Conservation (phyloP, 1,284 basidiomycete species). For the Schizophyllum commune region DNA sequence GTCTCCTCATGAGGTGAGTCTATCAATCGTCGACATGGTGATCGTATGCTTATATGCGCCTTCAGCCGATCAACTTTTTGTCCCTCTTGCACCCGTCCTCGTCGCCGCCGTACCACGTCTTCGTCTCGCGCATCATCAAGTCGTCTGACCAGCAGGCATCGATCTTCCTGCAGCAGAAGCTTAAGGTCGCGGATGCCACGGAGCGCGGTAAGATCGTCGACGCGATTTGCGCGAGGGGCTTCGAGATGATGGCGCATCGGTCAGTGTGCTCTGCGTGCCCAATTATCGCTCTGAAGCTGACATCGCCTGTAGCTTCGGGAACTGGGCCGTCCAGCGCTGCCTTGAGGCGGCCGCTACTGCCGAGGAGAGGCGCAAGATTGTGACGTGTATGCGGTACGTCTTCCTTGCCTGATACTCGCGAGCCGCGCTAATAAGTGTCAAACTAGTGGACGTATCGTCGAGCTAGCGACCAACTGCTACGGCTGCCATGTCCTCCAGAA, state of each 20-base stretch:
- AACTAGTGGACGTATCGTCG: conserved; percentile 66
- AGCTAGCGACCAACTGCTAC: conserved; percentile 79
- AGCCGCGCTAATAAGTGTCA: neutral
- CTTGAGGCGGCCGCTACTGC: conserved; percentile 63
- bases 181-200: conserved; percentile 73
- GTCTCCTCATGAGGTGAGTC: conserved; percentile 27
- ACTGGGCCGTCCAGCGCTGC: conserved; percentile 81
- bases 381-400: conserved; percentile 68
- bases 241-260: conserved; percentile 86
- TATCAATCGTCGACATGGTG: neutral
- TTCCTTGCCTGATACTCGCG: conserved; percentile 1
- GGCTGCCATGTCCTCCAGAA: conserved; percentile 82
- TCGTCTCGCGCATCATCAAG: conserved; percentile 76
- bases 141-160: conserved; percentile 81
- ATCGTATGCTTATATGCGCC: neutral
- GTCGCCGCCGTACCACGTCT: conserved; percentile 70
- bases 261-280: conserved; percentile 21
- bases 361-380: conserved; percentile 72
- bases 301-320: conserved; percentile 54
- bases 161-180: conserved; percentile 81
- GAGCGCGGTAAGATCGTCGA: conserved; percentile 76
- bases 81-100: conserved; percentile 75
- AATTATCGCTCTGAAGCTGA: conserved; percentile 2
- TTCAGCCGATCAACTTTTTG: conserved; percentile 76
- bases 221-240: conserved; percentile 71